phyloP scores from a whole-genome alignment of 495 filamentous ascomycete species.

The Penicillium mononematosum region DNA sequence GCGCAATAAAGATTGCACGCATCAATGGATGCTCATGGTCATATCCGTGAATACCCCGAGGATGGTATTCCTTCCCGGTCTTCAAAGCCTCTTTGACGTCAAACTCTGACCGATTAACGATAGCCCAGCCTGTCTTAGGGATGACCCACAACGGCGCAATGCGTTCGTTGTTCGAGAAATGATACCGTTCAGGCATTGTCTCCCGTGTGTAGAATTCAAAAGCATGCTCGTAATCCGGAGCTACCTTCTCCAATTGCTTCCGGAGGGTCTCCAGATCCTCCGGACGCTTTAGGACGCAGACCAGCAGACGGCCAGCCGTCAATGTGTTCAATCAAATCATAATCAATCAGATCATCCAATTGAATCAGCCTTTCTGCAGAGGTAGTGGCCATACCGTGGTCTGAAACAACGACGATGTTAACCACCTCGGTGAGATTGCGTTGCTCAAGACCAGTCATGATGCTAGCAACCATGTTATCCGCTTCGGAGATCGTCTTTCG shows the following conservation, averaged over 20 bases:
- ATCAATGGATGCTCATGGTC: constrained; percentile 88
- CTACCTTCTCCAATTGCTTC: constrained; percentile 38
- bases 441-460: constrained; percentile 73
- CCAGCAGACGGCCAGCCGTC: constrained; percentile 96
- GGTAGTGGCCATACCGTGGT: constrained; percentile 97
- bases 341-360: constrained; percentile 85
- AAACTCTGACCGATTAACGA: constrained; percentile 77
- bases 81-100: constrained; percentile 61
- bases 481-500: constrained; percentile 67
- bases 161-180: constrained; percentile 79
- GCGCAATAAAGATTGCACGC: constrained; percentile 86
- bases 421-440: constrained; percentile 86
- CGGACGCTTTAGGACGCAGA: constrained; percentile 69
- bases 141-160: constrained; percentile 93
- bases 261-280: constrained; percentile 52
- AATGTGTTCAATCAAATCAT: constrained; percentile 69
- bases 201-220: constrained; percentile 84
- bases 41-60: constrained; percentile 82
- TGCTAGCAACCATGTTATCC: constrained; percentile 70
- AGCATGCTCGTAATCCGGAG: constrained; percentile 56
- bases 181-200: constrained; percentile 85
- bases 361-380: constrained; percentile 79
- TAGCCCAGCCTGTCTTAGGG: constrained; percentile 84
- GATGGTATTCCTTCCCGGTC: constrained; percentile 67
- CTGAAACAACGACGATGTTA: constrained; percentile 96